Base-by-base conservation (phyloP, 2,329 filamentous ascomycete genomes). In the Fusarium beomiforme region DNA sequence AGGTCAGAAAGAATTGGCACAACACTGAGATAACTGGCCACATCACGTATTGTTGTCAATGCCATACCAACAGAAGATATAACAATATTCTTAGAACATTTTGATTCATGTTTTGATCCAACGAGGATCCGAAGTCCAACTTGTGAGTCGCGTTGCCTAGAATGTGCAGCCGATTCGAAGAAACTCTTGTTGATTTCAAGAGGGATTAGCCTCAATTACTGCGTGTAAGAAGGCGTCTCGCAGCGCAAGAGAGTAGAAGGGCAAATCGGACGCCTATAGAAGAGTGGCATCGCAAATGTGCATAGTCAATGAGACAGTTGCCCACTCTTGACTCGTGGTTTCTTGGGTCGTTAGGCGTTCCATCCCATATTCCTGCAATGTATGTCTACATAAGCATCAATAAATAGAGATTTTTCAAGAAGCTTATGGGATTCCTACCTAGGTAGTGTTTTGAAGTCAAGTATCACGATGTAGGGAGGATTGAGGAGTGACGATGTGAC, bases 201-300 rank as follows among this genome's bases (percentile, higher is more conserved):
- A n/a, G n/a, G 14, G 6, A 37, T 16, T 23, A 5, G 24, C 14
- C 9, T n/a, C 3, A n/a, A 10, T 11, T 6, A 51, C 7, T 16
- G 19, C 21, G 24, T 26, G 5, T 24, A 10, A 37, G 14, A n/a
- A n/a, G 6, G 16, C 8, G 16, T 8, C 12, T 14, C 6, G 24
- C n/a, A 8, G 6, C n/a, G 7, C 12, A 9, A 5, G 14, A 21
- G 3, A 6, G 5, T n/a, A 3, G 3, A 17, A 24, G 17, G 16
- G 12, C 12, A 6, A 24, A 14, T 17, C 4, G 11, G 21, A 50
- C 17, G 21, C 37, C n/a, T 26, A 24, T 11, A 24, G 21, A 37
- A 26, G 23, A 37, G 17, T 37, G 31, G 11, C 5, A 37, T 19
- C 19, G 47, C 47, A 36, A 51, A 26, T 37, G 31, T 24, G 31